phyloP scores from a whole-genome alignment of 179 eudicot genomes.

The Camellia oleifera region DNA sequence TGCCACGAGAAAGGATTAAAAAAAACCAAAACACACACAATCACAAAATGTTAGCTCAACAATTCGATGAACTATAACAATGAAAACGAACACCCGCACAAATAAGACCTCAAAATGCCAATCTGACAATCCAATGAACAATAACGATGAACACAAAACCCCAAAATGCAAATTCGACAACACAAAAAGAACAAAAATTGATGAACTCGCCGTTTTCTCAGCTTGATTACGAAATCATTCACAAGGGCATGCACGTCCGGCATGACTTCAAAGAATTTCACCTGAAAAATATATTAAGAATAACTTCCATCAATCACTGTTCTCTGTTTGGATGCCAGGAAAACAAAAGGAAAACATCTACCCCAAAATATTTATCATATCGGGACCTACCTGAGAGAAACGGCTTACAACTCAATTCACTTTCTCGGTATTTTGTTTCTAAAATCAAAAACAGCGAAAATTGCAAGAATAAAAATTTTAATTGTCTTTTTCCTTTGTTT shows the following conservation, averaged over 20 bases:
- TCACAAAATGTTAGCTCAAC: not conserved
- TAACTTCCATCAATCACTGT: not conserved
- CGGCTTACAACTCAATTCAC: not conserved
- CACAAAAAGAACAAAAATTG: not conserved
- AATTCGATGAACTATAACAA: not conserved
- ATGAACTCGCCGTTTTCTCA: conserved; percentile 62
- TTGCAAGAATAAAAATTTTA: not conserved
- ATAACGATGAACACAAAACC: not conserved
- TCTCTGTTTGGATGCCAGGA: conserved; percentile 11
- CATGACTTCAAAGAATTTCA: conserved; percentile 35
- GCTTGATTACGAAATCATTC: conserved; percentile 73
- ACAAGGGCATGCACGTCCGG: conserved; percentile 79
- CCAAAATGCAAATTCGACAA: not conserved
- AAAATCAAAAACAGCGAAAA: not conserved
- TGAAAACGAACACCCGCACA: not conserved
- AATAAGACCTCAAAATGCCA: not conserved
- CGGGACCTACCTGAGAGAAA: not conserved
- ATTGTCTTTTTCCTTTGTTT: not conserved
- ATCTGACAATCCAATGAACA: not conserved
- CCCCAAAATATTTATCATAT: not conserved
- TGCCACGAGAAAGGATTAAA: conserved; percentile 23
- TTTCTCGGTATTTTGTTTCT: not conserved
- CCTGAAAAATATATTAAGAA: not conserved
- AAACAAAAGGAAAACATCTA: not conserved
- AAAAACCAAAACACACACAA: not conserved